Base-by-base conservation (phyloP, 1,284 basidiomycete species). In the Volvariella volvacea region DNA sequence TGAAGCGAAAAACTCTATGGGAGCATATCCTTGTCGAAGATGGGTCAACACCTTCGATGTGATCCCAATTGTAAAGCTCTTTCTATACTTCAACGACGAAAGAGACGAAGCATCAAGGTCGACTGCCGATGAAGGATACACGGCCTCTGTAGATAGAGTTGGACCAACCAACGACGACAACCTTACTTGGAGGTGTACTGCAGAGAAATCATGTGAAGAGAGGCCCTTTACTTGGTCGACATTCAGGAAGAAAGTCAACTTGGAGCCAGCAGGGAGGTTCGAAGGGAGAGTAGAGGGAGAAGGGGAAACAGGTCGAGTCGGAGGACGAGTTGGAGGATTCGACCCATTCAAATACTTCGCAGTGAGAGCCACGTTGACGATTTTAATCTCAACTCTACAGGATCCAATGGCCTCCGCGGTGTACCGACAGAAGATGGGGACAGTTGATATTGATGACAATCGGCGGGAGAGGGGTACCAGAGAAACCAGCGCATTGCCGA, bases 371-470 rank as follows among this genome's bases (percentile, higher is more conserved):
- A 88, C 75, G 50, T 80, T 87, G 47, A 84, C 75, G 41, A 90
- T 74, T 62, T 84, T 90, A 61, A 92, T 74, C 52, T 89, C 84
- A 41, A 92, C 73, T 15, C 88, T 78, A 65, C 92, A 95, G 28
- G 89, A 92, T 0, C 93, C 93, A 50, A 96, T 91, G 2, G 92
- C 92, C 60, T 95, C 92, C 43, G 90, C 78, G 1, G 92, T 95
- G 59, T 93, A 94, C 38, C 87, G 80, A 58, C 90, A 94, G 58
- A 92, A 90, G 58, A 97, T 93, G 2, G 92, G 90, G 10, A 89
- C 78, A 1, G 74, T 77, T 19, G 80, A 81, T 1, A 74, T 75
- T 4, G 86, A 88, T 0, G 89, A 83, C n/a, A 90, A 67, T 43
- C 84, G 76, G 32, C 88, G 80, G 10, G 80, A 81, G 22, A 99